phyloP scores from a whole-genome alignment of 1,284 basidiomycete genomes.

The Ganoderma resinaceum region DNA sequence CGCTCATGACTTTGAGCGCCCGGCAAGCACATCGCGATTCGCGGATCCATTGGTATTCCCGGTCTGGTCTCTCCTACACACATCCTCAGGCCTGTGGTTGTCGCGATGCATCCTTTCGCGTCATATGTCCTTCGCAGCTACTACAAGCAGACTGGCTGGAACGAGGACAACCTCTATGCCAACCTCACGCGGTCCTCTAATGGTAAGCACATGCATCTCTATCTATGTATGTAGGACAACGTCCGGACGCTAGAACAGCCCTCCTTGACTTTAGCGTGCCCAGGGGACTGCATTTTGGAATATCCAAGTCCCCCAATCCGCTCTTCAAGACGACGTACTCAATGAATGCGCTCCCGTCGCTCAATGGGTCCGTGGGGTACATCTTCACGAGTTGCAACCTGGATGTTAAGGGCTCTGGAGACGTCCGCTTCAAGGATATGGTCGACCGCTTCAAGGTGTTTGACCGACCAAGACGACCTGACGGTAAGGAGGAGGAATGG shows the following conservation, averaged over 20 bases:
- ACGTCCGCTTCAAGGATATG: constrained; percentile 88
- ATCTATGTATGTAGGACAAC: constrained; percentile 25
- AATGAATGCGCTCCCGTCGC: constrained; percentile 89
- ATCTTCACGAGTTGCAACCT: constrained; percentile 90
- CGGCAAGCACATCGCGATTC: background rate
- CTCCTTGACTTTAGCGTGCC: constrained; percentile 88
- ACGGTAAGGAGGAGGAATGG: constrained; percentile 81
- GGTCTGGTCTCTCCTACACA: constrained; percentile 5
- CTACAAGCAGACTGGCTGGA: constrained; percentile 93
- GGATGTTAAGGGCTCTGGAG: constrained; percentile 72
- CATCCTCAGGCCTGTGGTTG: too few species aligned
- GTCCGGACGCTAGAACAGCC: constrained; percentile 51
- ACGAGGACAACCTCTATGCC: constrained; percentile 93
- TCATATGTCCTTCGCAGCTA: constrained; percentile 90
- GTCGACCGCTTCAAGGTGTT: constrained; percentile 86
- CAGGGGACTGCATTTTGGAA: constrained; percentile 77
- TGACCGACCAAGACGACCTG: constrained; percentile 78
- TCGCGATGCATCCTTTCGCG: constrained; percentile 80
- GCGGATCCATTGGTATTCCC: too few species aligned
- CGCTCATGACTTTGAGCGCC: constrained; percentile 8
- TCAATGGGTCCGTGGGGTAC: constrained; percentile 94
- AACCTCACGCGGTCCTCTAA: constrained; percentile 90
- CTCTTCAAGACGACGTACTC: constrained; percentile 92
- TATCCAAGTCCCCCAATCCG: constrained; percentile 90
- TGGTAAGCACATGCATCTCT: constrained; percentile 57